Evolutionary conservation across 192 early-diverging fungal genomes (phyloP).

Genomic region (Mortierella hygrophila): DNA sequence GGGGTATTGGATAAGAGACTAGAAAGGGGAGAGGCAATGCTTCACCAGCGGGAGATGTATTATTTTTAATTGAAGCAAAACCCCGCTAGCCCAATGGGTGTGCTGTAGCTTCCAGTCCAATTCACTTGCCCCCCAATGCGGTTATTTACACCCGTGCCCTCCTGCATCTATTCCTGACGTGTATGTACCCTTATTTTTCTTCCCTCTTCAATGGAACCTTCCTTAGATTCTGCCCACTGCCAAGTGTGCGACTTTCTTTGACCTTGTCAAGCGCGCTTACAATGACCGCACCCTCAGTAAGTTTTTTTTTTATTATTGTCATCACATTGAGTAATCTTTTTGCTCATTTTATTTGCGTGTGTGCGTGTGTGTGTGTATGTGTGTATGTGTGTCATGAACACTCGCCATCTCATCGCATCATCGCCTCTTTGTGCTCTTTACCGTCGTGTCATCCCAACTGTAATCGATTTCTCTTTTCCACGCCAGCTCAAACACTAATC

Average conservation of each 20-base stretch:
- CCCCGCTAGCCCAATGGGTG: constrained; percentile 1
- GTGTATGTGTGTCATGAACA: neutral
- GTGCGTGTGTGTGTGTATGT: too few species aligned
- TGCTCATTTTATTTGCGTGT: neutral
- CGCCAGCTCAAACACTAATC: neutral
- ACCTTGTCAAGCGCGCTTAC: constrained; percentile 72
- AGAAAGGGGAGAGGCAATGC: neutral
- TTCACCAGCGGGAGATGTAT: constrained; percentile 2
- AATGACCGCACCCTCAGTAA: constrained; percentile 79
- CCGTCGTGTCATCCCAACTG: neutral
- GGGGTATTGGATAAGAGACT: neutral
- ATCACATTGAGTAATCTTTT: neutral
- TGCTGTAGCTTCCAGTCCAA: neutral
- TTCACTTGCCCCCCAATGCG: neutral
- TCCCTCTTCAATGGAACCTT: constrained; percentile 16
- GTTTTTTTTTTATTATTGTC: constrained; percentile 4
- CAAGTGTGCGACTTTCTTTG: constrained; percentile 65
- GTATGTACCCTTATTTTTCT: neutral
- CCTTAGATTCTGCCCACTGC: constrained; percentile 68
- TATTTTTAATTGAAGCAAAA: constrained; percentile 11
- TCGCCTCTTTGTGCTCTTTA: neutral
- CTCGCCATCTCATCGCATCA: neutral
- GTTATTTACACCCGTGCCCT: neutral
- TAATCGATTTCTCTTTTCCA: neutral
- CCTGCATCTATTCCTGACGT: neutral